These are phyloP conservation scores for Naegleria lovaniensis DNA, from an alignment of 208 protist genomes.

Conservation along the genomic window DNA sequence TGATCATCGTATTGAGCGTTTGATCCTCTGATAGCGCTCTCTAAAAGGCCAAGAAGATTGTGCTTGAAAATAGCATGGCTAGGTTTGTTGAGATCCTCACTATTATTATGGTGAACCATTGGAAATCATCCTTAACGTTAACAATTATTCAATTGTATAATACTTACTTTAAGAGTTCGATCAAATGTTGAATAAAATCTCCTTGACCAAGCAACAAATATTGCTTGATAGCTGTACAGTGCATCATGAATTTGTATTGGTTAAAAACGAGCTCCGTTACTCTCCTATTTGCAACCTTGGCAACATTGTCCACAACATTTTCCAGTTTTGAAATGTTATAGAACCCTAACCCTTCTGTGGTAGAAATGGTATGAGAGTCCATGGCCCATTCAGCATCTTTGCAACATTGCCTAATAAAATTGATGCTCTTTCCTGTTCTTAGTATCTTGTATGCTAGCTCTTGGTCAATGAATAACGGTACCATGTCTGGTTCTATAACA, in stretches of 20 bases:
- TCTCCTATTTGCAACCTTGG: slow-evolving; percentile 27
- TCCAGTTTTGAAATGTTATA: neutral
- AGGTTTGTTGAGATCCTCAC: slow-evolving; percentile 42
- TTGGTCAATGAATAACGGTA: neutral
- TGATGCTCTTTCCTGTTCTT: slow-evolving; percentile 59
- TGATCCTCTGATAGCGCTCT: slow-evolving; percentile 48
- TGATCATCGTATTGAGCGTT: slow-evolving; percentile 51
- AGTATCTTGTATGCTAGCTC: slow-evolving; percentile 43
- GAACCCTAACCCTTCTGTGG: neutral
- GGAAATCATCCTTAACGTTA: neutral
- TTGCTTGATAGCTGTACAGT: slow-evolving; percentile 50
- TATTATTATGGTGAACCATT: neutral
- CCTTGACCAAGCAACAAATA: slow-evolving; percentile 67
- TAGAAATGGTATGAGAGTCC: neutral
- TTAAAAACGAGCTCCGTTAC: slow-evolving; percentile 47
- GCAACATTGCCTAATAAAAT: slow-evolving; percentile 60
- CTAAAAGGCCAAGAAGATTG: slow-evolving; percentile 49
- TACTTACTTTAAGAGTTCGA: slow-evolving; percentile 46
- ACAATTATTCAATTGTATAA: neutral
- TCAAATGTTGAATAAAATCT: slow-evolving; percentile 64
- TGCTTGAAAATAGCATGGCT: slow-evolving; percentile 43
- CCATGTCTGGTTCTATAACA: neutral
- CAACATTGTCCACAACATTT: neutral
- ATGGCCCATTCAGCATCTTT: slow-evolving; percentile 24
- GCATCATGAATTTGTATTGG: slow-evolving; percentile 47